These are phyloP conservation scores for Ceratocystis eucalypticola DNA, from an alignment of 2,329 filamentous ascomycete species.

Conservation along the genomic window DNA sequence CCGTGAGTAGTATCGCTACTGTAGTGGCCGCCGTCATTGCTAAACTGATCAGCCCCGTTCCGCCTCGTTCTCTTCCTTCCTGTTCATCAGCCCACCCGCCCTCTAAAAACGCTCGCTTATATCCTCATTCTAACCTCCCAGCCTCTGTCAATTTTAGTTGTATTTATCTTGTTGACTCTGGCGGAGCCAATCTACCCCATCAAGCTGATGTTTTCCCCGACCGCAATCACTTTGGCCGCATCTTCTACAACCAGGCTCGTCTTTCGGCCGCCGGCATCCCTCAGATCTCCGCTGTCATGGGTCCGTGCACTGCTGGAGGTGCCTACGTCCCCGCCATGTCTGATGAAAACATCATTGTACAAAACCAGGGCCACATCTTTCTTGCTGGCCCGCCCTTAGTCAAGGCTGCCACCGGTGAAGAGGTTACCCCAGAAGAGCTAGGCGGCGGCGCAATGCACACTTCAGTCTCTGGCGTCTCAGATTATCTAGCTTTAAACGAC, in stretches of 20 bases:
- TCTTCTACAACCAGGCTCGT: conserved; percentile 94
- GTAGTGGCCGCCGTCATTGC: too few relatives aligned
- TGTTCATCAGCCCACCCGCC: too few relatives aligned
- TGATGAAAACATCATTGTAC: conserved; percentile 93
- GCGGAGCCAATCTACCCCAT: conserved; percentile 86
- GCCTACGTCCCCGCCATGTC: conserved; percentile 96
- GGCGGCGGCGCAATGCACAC: conserved; percentile 84
- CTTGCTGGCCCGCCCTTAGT: conserved; percentile 87
- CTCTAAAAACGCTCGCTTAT: too few relatives aligned
- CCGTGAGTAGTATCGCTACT: conserved; percentile 34
- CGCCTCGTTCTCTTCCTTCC: too few relatives aligned
- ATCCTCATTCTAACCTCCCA: too few relatives aligned
- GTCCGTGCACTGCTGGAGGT: conserved; percentile 86
- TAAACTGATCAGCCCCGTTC: too few relatives aligned
- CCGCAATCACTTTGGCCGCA: conserved; percentile 85
- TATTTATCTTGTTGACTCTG: conserved; percentile 92
- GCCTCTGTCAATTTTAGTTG: conserved; percentile 37
- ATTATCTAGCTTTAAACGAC: conserved; percentile 90
- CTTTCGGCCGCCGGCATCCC: conserved; percentile 85
- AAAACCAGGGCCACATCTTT: conserved; percentile 94
- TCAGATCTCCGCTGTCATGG: conserved; percentile 93
- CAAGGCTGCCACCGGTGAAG: conserved; percentile 89
- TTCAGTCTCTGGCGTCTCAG: conserved; percentile 81
- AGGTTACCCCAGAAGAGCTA: conserved; percentile 78
- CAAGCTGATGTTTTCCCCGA: conserved; percentile 95